These are phyloP conservation scores for Ogataea parapolymorpha DNA, from an alignment of 805 yeast species.

Conservation along the genomic window DNA sequence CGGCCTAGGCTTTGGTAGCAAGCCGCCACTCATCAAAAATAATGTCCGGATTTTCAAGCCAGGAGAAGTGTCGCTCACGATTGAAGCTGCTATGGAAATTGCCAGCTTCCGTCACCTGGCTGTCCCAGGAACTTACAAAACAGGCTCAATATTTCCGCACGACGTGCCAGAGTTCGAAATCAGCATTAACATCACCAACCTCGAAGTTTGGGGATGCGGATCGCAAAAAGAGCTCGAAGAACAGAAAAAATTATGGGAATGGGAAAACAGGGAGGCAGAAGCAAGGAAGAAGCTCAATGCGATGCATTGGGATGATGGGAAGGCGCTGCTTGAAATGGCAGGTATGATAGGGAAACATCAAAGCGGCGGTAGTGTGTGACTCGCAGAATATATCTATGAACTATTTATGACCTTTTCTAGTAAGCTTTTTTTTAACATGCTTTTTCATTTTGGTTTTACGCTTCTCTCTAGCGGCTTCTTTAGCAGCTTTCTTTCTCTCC, in stretches of 20 bases:
- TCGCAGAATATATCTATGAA: not conserved
- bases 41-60: constrained; percentile 46
- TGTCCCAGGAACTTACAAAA: constrained; percentile 46
- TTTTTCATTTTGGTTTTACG: constrained; percentile 81
- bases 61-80: constrained; percentile 75
- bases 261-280: constrained; percentile 87
- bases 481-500: constrained; percentile 70
- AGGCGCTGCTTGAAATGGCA: constrained; percentile 85
- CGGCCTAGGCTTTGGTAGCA: constrained; percentile 80
- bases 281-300: constrained; percentile 71
- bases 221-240: constrained; percentile 71
- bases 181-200: constrained; percentile 63
- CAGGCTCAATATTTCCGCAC: constrained; percentile 31
- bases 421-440: constrained; percentile 72
- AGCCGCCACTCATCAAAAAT: constrained; percentile 57
- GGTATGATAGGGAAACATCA: constrained; percentile 48
- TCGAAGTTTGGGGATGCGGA: constrained; percentile 94
- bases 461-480: constrained; percentile 73
- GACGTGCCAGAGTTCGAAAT: constrained; percentile 56
- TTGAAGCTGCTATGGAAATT: constrained; percentile 77
- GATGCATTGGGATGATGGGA: constrained; percentile 68
- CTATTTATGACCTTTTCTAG: constrained; percentile 42
- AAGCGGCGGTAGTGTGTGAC: constrained; percentile 47
- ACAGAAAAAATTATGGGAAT: constrained; percentile 77
- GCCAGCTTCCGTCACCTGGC: constrained; percentile 74